Evolutionary conservation across 2,329 filamentous ascomycete genomes (phyloP).

Genomic region (Chrysoporthe austroafricana): DNA sequence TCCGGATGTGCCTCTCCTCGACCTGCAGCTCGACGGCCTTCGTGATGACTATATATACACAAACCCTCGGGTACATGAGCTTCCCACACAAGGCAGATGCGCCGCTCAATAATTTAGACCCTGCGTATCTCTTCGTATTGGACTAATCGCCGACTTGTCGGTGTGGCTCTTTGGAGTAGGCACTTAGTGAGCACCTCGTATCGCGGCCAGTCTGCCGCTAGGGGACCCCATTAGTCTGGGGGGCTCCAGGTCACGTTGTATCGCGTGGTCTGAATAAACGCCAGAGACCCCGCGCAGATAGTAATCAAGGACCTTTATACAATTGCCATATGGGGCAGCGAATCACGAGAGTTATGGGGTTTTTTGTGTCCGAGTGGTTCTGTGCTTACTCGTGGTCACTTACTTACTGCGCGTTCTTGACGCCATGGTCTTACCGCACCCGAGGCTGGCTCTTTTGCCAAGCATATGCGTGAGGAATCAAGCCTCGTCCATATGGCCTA

Average conservation of each 20-base stretch:
- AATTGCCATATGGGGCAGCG: background rate
- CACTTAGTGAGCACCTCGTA: constrained; percentile 6
- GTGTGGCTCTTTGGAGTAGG: background rate
- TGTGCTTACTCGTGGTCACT: background rate
- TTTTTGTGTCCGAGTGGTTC: background rate
- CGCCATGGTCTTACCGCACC: background rate
- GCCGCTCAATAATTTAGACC: background rate
- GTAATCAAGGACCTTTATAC: background rate
- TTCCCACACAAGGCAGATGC: background rate
- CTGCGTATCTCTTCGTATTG: background rate
- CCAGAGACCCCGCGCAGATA: background rate
- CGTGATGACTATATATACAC: background rate
- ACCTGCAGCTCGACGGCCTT: background rate
- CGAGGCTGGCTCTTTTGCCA: background rate
- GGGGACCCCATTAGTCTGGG: background rate
- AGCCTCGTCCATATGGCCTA: background rate
- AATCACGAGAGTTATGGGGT: background rate
- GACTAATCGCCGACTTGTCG: background rate
- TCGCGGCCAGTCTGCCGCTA: background rate
- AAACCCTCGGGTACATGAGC: background rate
- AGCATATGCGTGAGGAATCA: background rate
- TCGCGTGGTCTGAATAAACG: background rate
- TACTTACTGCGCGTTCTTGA: background rate
- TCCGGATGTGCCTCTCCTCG: background rate
- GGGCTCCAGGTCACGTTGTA: background rate